These are phyloP conservation scores for Paratinospora sagittata DNA, from an alignment of 164 flowering plant genomes.

Conservation along the genomic window DNA sequence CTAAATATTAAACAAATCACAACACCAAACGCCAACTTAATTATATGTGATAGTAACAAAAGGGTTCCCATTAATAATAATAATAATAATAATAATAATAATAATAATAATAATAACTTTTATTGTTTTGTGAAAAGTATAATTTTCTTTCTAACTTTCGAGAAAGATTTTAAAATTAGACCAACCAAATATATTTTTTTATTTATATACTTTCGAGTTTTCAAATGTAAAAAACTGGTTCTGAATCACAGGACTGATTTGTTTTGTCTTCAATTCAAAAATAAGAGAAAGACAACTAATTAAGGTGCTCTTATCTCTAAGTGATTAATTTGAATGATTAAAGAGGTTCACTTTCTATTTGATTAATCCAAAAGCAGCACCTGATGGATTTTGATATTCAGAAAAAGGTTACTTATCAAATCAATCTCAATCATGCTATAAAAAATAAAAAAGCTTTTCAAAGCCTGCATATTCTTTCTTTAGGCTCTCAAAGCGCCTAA, in stretches of 20 bases:
- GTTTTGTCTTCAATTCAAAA: not conserved
- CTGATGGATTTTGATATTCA: not conserved
- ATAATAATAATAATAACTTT: no score
- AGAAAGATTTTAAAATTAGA: no score
- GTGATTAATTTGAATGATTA: not conserved
- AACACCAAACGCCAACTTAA: not conserved
- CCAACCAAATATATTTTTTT: no score
- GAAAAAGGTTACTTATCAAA: not conserved
- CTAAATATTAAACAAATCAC: not conserved
- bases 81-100: no score
- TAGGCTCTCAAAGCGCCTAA: not conserved
- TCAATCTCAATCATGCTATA: not conserved
- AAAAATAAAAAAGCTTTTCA: not conserved
- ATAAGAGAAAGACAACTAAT: not conserved
- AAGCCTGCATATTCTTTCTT: not conserved
- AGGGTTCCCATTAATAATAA: no score
- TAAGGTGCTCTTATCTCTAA: not conserved
- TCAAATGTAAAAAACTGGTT: no score
- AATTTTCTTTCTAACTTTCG: no score
- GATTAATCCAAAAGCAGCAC: not conserved
- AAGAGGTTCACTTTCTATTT: not conserved
- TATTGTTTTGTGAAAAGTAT: no score
- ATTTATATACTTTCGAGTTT: no score
- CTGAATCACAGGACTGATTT: not conserved
- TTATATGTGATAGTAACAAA: not conserved